Base-by-base conservation (phyloP, 169 alveolate genomes). In the Plasmodium coatneyi region DNA sequence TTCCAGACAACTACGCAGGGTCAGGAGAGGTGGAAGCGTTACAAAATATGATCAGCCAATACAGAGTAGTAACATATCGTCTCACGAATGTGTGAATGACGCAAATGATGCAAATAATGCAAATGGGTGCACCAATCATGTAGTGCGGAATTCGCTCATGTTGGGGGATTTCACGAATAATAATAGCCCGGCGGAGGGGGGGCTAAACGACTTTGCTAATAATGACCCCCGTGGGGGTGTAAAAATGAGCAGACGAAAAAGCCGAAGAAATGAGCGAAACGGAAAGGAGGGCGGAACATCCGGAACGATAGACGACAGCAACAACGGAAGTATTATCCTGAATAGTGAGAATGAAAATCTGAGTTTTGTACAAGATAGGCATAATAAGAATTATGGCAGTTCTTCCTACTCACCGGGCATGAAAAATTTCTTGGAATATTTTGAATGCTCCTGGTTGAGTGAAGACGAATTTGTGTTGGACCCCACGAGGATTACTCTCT, bases 401-500 rank as follows among this genome's bases (percentile, higher is more conserved):
- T 56, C 71, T 19, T 66, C 71, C 5, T 54, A 19, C 22, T 41
- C 89, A 34, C 34, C 36, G 16, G 79, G 70, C 14, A 14, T 86
- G 80, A 86, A 86, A 5, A 89, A 89, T 79, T 89, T 89, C 52
- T 52, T 89, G 5, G 94, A 89, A 79, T 89, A 89, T 56, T 91
- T 94, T 32, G 96, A 94, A 72, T 84, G 89, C 19, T 86, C 87
- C 0, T 94, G 96, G 96, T 93, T 94, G 28, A 82, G 95, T 39
- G 96, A 94, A 70, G 96, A 94, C 49, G 96, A 94, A 79, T 94
- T 94, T 81, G 96, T 94, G 16, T 87, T 94, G 56, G 96, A 94
- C 71, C 96, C 96, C 5, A 94, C 96, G 16, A 60, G 96, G 16
- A 94, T 94, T 30, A 94, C 96, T 0, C 81, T 94, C 71, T 94